phyloP scores from a whole-genome alignment of 2,329 filamentous ascomycete species.

The Aspergillus sojae region DNA sequence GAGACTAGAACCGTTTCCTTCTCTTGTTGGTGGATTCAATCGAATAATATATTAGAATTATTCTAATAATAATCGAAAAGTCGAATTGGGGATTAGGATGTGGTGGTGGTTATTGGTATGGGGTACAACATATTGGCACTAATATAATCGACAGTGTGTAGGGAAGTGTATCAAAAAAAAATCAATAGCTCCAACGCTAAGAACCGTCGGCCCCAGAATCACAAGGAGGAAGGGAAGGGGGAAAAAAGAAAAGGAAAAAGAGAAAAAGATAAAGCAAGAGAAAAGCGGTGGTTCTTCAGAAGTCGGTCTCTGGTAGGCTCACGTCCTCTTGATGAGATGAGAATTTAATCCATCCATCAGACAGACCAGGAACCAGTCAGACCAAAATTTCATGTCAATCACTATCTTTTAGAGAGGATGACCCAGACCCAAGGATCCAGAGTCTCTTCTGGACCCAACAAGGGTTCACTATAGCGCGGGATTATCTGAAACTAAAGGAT shows the following conservation, averaged over 20 bases:
- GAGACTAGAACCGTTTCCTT: background rate
- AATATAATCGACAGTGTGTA: slow-evolving; percentile 1
- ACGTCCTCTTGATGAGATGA: background rate
- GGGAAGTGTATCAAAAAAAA: background rate
- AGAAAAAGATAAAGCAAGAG: background rate
- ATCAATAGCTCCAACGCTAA: background rate
- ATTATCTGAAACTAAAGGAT: slow-evolving; percentile 7
- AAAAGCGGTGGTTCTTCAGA: background rate
- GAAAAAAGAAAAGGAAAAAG: background rate
- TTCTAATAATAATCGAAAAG: background rate
- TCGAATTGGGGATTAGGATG: background rate
- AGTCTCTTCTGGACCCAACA: slow-evolving; percentile 16
- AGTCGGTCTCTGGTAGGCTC: background rate
- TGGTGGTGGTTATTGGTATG: background rate
- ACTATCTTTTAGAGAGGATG: background rate
- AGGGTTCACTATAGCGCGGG: slow-evolving; percentile 1
- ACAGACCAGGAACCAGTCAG: background rate
- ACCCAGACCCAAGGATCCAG: slow-evolving; percentile 25
- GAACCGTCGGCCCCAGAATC: background rate
- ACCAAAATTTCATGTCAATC: background rate
- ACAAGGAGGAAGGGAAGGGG: background rate
- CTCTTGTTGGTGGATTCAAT: background rate
- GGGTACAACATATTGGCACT: slow-evolving; percentile 3
- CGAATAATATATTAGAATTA: background rate
- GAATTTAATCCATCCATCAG: background rate